Base-by-base conservation (phyloP, 106 monocot genomes). In the Dioscorea alata region DNA sequence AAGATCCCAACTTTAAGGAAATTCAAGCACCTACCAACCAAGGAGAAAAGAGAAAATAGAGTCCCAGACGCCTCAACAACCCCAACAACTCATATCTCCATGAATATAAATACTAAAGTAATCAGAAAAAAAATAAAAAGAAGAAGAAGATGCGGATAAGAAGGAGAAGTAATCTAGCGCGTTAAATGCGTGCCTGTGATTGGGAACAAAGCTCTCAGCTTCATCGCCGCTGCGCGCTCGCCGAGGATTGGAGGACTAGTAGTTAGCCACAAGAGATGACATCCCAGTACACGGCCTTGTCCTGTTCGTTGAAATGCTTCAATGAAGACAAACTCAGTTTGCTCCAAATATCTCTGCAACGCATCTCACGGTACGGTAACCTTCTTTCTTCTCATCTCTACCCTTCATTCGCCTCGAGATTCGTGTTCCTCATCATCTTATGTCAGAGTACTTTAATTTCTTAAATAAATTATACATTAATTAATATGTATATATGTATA, bases 21-120 rank as follows among this genome's bases (percentile, higher is more conserved):
- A 48, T 54, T 14, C 15, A 65, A 23, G 22, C 22, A 23, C 59
- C 59, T 59, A 59, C 59, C 59, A 12, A 20, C 12, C n/a, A 59
- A 23, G 54, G 4, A 54, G 13, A 54, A 54, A 54, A 15, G 54
- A 54, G 18, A 16, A 18, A 16, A 54, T 4, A 54, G 54, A 54
- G 15, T 54, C 54, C 54, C 54, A 54, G 54, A 8, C 54, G 59
- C 23, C 59, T 59, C 59, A 59, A 20, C 59, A 54, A 54, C 54
- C 54, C 54, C 42, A 42, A 42, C 42, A 42, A 42, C 42, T 42
- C 42, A 42, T 42, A 6, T 42, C 42, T 42, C 54, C 54, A 54
- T 19, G 13, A 13, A 54, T 54, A 18, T 18, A 54, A 54, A 54
- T 54, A 54, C 54, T 2, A 54, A 18, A 16, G 15, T 13, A 16